Conservation (phyloP, 2,329 filamentous ascomycete species). For the Alternaria atra region DNA sequence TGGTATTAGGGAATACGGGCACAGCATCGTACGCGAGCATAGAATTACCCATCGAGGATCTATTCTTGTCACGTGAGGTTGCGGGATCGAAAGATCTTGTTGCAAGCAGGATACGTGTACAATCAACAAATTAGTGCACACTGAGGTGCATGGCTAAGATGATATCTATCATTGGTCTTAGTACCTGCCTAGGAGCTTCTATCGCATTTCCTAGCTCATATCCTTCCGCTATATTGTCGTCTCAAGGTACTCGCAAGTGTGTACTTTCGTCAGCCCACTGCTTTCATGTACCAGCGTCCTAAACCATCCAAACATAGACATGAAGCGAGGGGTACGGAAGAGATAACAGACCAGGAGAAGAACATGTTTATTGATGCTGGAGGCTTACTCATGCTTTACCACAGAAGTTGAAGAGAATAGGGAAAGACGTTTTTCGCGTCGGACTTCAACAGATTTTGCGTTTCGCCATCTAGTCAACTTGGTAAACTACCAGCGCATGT, state of each 20-base stretch:
- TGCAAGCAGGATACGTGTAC: no score
- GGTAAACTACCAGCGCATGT: background rate
- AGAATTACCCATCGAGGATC: background rate
- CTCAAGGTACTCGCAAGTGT: background rate
- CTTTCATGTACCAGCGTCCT: no score
- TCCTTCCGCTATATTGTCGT: background rate
- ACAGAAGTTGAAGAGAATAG: background rate
- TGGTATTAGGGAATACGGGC: background rate
- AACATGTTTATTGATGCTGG: background rate
- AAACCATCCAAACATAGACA: background rate
- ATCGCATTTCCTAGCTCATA: background rate
- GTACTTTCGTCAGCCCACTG: background rate
- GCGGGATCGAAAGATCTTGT: background rate
- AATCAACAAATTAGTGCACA: no score
- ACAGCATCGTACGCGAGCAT: background rate
- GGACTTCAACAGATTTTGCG: background rate
- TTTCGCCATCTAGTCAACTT: background rate
- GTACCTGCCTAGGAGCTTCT: background rate
- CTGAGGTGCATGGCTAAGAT: background rate
- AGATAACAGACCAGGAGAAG: background rate
- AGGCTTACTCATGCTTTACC: background rate
- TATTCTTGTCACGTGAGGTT: background rate
- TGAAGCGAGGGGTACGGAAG: accelerated
- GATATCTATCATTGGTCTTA: background rate
- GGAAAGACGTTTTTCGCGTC: background rate